Conservation (phyloP, 192 early-diverging fungal species). For the Linnemannia schmuckeri region DNA sequence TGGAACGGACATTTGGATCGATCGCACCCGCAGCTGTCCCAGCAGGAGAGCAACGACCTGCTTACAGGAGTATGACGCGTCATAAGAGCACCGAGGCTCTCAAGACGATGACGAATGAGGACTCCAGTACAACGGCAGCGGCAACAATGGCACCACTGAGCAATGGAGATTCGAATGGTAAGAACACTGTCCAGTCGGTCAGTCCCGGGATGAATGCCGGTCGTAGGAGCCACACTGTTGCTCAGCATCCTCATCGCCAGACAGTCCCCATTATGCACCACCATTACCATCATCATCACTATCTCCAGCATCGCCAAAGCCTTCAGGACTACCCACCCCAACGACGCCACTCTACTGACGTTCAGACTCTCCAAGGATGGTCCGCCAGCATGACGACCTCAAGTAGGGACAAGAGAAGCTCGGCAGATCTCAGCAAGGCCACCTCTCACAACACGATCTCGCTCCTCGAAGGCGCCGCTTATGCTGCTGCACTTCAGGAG, state of each 20-base stretch:
- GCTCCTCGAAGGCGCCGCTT: conserved; percentile 32
- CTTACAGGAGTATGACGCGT: not conserved
- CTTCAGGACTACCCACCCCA: conserved; percentile 16
- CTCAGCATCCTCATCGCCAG: conserved; percentile 38
- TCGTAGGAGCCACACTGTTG: conserved; percentile 17
- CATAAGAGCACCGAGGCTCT: conserved; percentile 20
- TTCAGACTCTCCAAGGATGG: conserved; percentile 24
- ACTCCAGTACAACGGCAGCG: not conserved
- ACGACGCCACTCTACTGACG: conserved; percentile 34
- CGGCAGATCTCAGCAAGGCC: not conserved
- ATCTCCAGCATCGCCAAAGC: conserved; percentile 21
- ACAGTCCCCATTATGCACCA: conserved; percentile 37
- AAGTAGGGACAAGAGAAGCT: not conserved
- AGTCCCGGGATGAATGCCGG: not conserved
- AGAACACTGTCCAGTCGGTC: not conserved
- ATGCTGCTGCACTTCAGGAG: conserved; percentile 34
- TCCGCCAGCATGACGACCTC: not conserved
- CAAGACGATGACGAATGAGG: not conserved
- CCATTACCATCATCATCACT: conserved; percentile 28
- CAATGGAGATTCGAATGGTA: not conserved
- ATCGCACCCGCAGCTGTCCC: not conserved
- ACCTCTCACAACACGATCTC: not conserved
- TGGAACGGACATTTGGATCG: conserved; percentile 15
- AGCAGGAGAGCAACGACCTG: not conserved
- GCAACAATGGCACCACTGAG: not conserved